Percentiles rank a stretch among this genome's conserved stretches.
Conservation (phyloP, 2,329 filamentous ascomycete species). For the Aspergillus felis region DNA sequence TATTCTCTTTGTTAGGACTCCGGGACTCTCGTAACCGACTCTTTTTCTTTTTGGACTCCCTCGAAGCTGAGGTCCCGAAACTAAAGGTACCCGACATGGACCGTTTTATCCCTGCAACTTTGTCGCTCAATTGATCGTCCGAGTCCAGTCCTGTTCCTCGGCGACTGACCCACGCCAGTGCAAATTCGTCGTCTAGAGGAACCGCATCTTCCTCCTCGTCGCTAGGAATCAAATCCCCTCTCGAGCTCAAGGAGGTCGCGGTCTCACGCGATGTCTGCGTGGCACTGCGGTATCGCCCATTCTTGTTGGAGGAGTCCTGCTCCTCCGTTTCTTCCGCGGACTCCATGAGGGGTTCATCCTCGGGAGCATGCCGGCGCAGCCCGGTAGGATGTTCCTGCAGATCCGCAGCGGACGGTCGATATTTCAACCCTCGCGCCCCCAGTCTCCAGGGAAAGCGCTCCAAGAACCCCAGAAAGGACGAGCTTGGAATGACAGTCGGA, state of each 20-base stretch:
- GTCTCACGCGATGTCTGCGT: conserved; percentile 78
- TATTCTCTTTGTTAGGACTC: conserved; percentile 22
- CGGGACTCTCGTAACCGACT: conserved; percentile 25
- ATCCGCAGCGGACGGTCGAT: conserved; percentile 87
- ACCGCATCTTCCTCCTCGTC: conserved; percentile 92
- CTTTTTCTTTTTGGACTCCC: conserved; percentile 38
- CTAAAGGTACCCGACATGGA: conserved; percentile 47
- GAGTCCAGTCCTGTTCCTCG: conserved; percentile 55
- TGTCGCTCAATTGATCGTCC: conserved; percentile 70
- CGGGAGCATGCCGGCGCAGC: conserved; percentile 43
- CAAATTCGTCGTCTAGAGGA: conserved; percentile 89
- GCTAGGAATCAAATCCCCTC: conserved; percentile 87
- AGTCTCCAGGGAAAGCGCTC: conserved; percentile 80
- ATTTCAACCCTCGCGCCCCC: conserved; percentile 72
- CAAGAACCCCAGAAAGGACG: conserved; percentile 79
- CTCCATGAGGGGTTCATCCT: conserved; percentile 69
- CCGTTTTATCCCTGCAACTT: conserved; percentile 40
- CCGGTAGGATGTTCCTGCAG: conserved; percentile 77
- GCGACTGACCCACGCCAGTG: conserved; percentile 67
- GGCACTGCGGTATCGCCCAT: conserved; percentile 61
- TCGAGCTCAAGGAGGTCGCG: conserved; percentile 77
- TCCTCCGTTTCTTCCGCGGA: conserved; percentile 49
- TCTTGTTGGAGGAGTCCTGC: conserved; percentile 11
- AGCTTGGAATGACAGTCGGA: conserved; percentile 85
- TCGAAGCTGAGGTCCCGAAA: conserved; percentile 41